A percentile compares a stretch with the other conserved stretches of the same genome.
Evolutionary conservation across 495 filamentous ascomycete species (phyloP).

Genomic region (Penicillium pancosmium): DNA sequence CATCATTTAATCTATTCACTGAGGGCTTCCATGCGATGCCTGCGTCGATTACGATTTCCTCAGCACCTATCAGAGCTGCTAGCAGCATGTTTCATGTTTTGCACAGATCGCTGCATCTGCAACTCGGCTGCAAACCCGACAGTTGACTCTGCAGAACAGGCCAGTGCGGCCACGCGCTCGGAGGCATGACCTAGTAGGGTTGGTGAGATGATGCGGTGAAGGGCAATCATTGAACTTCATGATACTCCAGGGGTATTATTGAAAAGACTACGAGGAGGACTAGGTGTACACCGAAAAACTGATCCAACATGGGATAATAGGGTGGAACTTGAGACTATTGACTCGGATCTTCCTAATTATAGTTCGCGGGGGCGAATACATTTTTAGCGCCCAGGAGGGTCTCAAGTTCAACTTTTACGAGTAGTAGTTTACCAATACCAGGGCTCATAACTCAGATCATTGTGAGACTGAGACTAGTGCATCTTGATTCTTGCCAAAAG

Average conservation of each 20-base stretch:
- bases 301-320: no score
- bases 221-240: not conserved
- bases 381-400: not conserved
- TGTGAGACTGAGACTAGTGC: no score
- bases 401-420: no score
- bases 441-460: no score
- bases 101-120: conserved; percentile 5
- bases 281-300: not conserved
- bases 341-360: not conserved
- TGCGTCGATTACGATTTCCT: conserved; percentile 11
- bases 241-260: not conserved
- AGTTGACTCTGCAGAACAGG: not conserved
- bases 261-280: not conserved
- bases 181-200: not conserved
- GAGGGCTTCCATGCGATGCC: conserved; percentile 14
- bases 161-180: not conserved
- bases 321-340: not conserved
- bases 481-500: not conserved
- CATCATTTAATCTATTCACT: conserved; percentile 9
- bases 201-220: not conserved
- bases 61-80: conserved; percentile 12
- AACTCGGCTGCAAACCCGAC: not conserved
- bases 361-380: not conserved
- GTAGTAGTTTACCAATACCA: no score
- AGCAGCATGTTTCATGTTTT: not conserved